phyloP scores from a whole-genome alignment of 2,329 filamentous ascomycete species.

The Exophiala spinifera region DNA sequence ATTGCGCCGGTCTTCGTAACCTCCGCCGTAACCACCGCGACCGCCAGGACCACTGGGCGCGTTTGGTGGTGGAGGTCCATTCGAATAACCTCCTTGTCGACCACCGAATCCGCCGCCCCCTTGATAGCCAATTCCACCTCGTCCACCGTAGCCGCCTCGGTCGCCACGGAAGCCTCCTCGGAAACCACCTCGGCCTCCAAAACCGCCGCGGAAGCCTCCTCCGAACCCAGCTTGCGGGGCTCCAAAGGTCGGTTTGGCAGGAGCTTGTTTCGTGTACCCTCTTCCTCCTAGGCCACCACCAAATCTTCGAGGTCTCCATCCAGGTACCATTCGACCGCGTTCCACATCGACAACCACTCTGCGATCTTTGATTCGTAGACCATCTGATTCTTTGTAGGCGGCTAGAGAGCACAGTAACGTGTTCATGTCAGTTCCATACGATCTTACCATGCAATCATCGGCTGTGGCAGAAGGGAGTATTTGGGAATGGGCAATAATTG shows the following conservation, averaged over 20 bases:
- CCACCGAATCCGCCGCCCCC: constrained; percentile 54
- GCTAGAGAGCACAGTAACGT: constrained; percentile 59
- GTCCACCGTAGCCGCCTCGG: constrained; percentile 38
- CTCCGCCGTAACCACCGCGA: constrained; percentile 54
- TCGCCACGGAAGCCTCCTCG: constrained; percentile 49
- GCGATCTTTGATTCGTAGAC: constrained; percentile 87
- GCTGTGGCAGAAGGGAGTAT: constrained; percentile 24
- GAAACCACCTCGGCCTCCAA: constrained; percentile 52
- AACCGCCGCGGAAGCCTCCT: constrained; percentile 54
- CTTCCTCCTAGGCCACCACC: constrained; percentile 90
- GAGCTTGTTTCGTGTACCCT: constrained; percentile 80
- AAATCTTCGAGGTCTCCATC: constrained; percentile 87
- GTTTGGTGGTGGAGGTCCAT: constrained; percentile 46
- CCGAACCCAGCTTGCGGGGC: constrained; percentile 57
- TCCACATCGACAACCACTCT: constrained; percentile 94
- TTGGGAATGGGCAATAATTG: constrained; percentile 32
- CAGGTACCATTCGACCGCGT: constrained; percentile 87
- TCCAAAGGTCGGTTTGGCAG: constrained; percentile 67
- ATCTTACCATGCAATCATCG: constrained; percentile 27
- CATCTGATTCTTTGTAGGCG: constrained; percentile 84
- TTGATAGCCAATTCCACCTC: constrained; percentile 56
- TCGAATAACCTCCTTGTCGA: constrained; percentile 30
- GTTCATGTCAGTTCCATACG: constrained; percentile 36
- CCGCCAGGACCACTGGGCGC: constrained; percentile 46
- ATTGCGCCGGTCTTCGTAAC: constrained; percentile 43